A percentile compares a stretch with the other conserved stretches of the same genome.
phyloP scores from a whole-genome alignment of 176 grass and related monocot species.

The Elaeis guineensis region DNA sequence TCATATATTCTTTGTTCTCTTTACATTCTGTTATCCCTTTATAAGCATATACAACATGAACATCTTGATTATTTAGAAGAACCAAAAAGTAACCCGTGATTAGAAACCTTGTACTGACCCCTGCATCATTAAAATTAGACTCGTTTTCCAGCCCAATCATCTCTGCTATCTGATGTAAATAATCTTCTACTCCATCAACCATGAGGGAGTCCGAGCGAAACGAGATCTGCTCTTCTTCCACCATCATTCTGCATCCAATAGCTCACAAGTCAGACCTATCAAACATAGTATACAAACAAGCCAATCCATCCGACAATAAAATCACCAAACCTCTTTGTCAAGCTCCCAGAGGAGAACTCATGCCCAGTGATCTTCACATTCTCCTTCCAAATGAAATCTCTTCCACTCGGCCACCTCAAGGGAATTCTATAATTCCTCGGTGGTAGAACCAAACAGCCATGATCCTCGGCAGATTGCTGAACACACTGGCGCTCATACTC shows the following conservation, averaged over 20 bases:
- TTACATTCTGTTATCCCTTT: no score
- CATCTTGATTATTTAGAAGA: not conserved
- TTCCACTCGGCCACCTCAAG: slow-evolving; percentile 84
- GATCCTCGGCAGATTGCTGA: slow-evolving; percentile 21
- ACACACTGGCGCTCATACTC: slow-evolving; percentile 68
- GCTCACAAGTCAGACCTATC: slow-evolving; percentile 19
- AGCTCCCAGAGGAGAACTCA: slow-evolving; percentile 94
- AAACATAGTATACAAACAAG: not conserved
- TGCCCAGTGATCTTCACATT: slow-evolving; percentile 95
- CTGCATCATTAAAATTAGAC: slow-evolving; percentile 90
- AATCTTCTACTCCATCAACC: slow-evolving; percentile 92
- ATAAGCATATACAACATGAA: no score
- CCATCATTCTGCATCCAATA: slow-evolving; percentile 72
- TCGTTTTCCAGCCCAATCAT: slow-evolving; percentile 94
- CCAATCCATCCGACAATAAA: not conserved
- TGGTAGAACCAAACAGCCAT: slow-evolving; percentile 57
- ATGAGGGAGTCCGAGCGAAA: slow-evolving; percentile 77
- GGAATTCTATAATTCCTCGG: slow-evolving; percentile 75
- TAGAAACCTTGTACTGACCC: slow-evolving; percentile 41
- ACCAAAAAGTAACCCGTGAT: not conserved
- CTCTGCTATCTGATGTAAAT: slow-evolving; percentile 89
- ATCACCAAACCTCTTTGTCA: slow-evolving; percentile 63
- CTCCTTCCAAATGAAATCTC: slow-evolving; percentile 96
- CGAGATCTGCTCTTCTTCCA: slow-evolving; percentile 98
- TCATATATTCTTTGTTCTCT: no score